Evolutionary conservation across 2,329 filamentous ascomycete genomes (phyloP).

Genomic region (Dactylellina parvicollis): DNA sequence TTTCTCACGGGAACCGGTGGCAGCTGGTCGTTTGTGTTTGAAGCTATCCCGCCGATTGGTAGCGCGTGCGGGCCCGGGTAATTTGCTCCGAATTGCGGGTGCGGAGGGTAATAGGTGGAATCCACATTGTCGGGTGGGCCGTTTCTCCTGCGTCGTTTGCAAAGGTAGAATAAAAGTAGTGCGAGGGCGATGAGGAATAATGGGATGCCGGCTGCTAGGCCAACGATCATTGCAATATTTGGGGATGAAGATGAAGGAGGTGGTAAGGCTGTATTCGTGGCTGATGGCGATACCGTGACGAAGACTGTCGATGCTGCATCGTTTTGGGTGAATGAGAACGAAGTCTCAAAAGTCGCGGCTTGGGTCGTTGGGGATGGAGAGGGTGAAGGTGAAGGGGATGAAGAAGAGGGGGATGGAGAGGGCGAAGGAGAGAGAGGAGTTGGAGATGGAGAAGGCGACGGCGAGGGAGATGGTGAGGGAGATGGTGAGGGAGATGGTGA

Average conservation of each 20-base stretch:
- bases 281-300: background rate
- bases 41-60: background rate
- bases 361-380: background rate
- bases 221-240: constrained; percentile 12
- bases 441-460: background rate
- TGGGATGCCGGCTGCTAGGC: constrained; percentile 28
- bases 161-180: constrained; percentile 13
- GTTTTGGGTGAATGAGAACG: no score
- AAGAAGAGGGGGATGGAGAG: background rate
- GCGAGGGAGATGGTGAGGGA: background rate
- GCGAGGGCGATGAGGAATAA: constrained; percentile 22
- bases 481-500: background rate
- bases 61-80: background rate
- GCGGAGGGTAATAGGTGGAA: background rate
- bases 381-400: background rate
- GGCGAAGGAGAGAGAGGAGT: background rate
- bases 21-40: background rate
- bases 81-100: background rate
- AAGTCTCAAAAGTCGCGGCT: no score
- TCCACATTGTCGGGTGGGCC: background rate
- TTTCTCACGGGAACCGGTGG: background rate
- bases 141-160: constrained; percentile 10
- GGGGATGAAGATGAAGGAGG: background rate
- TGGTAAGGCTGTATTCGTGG: background rate
- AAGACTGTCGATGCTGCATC: background rate